Evolutionary conservation across 108 stramenopile genomes (phyloP).

Genomic region (Skeletonema menzelii): DNA sequence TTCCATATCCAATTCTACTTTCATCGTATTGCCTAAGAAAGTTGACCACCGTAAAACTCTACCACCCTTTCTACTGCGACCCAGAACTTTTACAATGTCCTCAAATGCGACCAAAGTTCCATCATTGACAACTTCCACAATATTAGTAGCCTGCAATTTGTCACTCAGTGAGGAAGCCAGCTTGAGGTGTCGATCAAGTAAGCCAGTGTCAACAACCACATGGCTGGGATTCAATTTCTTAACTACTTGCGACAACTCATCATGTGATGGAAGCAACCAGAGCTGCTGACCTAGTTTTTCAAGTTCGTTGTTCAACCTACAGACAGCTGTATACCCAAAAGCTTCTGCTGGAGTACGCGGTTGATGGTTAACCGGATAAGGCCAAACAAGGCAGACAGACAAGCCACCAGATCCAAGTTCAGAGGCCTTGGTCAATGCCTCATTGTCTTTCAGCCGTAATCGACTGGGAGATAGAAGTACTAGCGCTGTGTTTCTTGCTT

Average conservation of each 20-base stretch:
- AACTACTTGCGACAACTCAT: conserved; percentile 9
- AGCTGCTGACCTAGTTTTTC: conserved; percentile 15
- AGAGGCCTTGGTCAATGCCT: conserved; percentile 9
- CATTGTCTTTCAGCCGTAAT: conserved; percentile 20
- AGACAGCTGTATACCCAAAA: conserved; percentile 19
- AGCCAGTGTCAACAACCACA: conserved; percentile 20
- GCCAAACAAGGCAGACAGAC: conserved; percentile 19
- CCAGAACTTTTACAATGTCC: conserved; percentile 10
- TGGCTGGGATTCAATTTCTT: conserved; percentile 3
- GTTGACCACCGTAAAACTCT: conserved; percentile 27
- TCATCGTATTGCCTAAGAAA: conserved; percentile 21
- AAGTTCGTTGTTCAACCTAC: conserved; percentile 15
- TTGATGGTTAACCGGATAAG: background rate
- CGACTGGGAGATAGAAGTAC: conserved; percentile 17
- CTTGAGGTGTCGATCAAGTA: conserved; percentile 21
- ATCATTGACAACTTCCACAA: conserved; percentile 22
- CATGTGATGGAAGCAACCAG: conserved; percentile 4
- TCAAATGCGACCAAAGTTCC: conserved; percentile 9
- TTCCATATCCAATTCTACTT: background rate
- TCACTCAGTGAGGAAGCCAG: conserved; percentile 12
- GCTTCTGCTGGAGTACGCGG: conserved; percentile 20
- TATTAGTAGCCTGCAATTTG: conserved; percentile 3
- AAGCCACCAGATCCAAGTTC: conserved; percentile 25
- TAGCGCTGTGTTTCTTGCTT: conserved; percentile 6
- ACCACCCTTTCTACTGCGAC: conserved; percentile 19